Evolutionary conservation across 306 rosid genomes (phyloP).

Genomic region (Benincasa hispida): DNA sequence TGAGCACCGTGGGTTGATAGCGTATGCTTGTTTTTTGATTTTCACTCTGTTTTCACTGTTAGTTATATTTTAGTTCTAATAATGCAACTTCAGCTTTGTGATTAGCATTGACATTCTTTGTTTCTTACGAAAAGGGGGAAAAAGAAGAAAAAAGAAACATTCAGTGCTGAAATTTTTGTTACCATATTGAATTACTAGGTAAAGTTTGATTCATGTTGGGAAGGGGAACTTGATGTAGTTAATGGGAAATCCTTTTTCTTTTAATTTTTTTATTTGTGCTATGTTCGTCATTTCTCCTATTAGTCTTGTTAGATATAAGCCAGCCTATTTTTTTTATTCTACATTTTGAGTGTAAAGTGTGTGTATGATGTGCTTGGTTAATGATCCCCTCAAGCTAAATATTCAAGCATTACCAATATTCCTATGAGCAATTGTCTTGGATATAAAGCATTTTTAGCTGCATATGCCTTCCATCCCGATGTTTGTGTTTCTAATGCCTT

Average conservation of each 20-base stretch:
- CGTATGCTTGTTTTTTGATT: constrained; percentile 92
- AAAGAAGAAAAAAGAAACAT: neutral
- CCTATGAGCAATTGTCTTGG: neutral
- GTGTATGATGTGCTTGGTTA: neutral
- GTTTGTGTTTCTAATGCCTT: too few relatives aligned
- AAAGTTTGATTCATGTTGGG: neutral
- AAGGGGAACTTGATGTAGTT: neutral
- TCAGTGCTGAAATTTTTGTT: neutral
- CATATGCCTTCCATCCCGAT: neutral
- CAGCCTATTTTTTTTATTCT: neutral
- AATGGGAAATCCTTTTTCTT: neutral
- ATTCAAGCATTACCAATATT: neutral
- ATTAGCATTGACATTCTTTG: constrained; percentile 18
- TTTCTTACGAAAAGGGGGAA: neutral
- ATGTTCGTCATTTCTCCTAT: neutral
- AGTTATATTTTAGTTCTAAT: constrained; percentile 49
- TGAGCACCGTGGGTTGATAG: constrained; percentile 79
- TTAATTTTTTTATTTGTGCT: neutral
- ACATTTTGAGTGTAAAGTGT: neutral
- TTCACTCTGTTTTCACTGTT: constrained; percentile 86
- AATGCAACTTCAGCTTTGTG: constrained; percentile 13
- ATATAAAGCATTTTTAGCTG: neutral
- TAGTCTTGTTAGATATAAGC: neutral
- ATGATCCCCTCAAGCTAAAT: neutral
- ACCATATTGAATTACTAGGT: neutral